These are phyloP conservation scores for Cercophora scortea DNA, from an alignment of 495 filamentous ascomycete genomes.

Conservation along the genomic window DNA sequence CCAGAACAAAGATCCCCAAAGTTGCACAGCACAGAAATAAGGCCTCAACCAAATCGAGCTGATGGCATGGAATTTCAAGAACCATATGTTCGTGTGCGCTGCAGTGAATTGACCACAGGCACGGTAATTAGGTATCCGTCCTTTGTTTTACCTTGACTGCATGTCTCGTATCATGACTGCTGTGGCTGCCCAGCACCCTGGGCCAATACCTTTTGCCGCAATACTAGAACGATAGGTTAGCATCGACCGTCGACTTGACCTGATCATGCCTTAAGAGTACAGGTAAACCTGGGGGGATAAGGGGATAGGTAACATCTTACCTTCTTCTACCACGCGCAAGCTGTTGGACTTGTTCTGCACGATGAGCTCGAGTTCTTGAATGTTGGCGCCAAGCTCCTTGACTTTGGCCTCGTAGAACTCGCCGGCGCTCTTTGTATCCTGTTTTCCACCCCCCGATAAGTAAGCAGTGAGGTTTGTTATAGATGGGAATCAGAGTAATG, in stretches of 20 bases:
- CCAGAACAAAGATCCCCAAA: too few relatives aligned
- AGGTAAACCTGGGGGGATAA: background rate
- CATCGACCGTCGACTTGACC: background rate
- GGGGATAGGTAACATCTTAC: slow-evolving; percentile 39
- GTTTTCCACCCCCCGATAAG: background rate
- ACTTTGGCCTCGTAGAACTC: slow-evolving; percentile 85
- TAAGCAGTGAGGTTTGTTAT: background rate
- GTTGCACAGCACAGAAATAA: too few relatives aligned
- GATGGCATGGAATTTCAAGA: too few relatives aligned
- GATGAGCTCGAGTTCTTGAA: slow-evolving; percentile 81
- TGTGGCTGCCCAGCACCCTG: slow-evolving; percentile 3
- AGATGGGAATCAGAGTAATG: background rate
- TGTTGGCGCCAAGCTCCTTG: slow-evolving; percentile 65
- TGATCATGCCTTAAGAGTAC: background rate
- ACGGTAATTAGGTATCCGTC: too few relatives aligned
- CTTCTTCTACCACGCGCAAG: slow-evolving; percentile 80
- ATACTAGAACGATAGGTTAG: slow-evolving; percentile 26
- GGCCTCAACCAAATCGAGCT: too few relatives aligned
- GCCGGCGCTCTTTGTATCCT: slow-evolving; percentile 64
- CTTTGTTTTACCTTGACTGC: too few relatives aligned
- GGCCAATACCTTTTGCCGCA: slow-evolving; percentile 50
- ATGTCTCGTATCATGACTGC: slow-evolving; percentile 4
- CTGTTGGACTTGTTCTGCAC: slow-evolving; percentile 78
- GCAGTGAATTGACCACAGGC: too few relatives aligned
- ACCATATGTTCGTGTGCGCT: too few relatives aligned